Evolutionary conservation across 768 basidiomycete species (phyloP).

Genomic region (Mycena haematopus): DNA sequence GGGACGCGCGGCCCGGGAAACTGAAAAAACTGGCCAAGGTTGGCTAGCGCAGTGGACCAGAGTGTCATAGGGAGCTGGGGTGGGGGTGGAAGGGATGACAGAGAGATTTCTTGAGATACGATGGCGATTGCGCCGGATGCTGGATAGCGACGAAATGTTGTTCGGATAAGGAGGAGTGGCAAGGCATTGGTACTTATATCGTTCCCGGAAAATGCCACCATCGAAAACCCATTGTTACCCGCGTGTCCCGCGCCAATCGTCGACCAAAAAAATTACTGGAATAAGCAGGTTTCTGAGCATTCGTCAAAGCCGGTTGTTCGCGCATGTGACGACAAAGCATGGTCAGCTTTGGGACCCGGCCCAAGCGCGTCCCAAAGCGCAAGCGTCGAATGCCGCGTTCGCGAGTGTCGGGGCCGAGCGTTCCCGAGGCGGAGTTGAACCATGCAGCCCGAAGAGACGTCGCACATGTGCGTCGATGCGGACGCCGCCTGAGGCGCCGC

Average conservation of each 20-base stretch:
- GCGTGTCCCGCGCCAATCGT: constrained; percentile 12
- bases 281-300: constrained; percentile 16
- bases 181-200: constrained; percentile 8
- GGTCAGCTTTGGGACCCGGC: background rate
- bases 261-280: background rate
- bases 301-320: constrained; percentile 7
- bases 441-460: background rate
- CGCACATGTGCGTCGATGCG: no score
- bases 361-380: background rate
- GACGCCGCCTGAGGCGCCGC: no score
- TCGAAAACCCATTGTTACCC: constrained; percentile 19
- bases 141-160: background rate
- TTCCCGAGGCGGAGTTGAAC: background rate
- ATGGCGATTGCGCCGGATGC: constrained; percentile 11
- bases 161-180: background rate
- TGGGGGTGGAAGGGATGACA: background rate
- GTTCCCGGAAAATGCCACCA: background rate
- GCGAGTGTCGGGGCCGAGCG: background rate
- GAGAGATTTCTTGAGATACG: constrained; percentile 1
- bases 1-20: background rate
- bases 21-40: background rate
- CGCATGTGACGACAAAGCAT: background rate
- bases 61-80: background rate
- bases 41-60: background rate
- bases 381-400: background rate